phyloP scores from a whole-genome alignment of 371 early-diverging fungal species.

The Mucor saturninus region DNA sequence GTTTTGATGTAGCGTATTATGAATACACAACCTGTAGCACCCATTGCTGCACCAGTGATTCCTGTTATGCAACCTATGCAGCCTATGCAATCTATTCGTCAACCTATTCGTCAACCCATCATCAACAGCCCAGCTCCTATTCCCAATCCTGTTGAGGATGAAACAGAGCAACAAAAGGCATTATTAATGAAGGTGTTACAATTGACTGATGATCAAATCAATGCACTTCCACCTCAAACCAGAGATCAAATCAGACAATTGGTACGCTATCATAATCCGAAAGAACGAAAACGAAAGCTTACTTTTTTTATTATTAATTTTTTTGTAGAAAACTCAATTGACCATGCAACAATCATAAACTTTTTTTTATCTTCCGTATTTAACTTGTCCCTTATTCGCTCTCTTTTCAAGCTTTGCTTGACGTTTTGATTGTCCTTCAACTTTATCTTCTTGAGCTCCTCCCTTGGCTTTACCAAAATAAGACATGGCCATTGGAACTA shows the following conservation, averaged over 20 bases:
- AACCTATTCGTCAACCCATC: constrained; percentile 26
- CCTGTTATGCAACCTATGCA: constrained; percentile 16
- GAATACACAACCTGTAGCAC: constrained; percentile 23
- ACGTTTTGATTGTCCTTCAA: constrained; percentile 59
- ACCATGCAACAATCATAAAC: constrained; percentile 28
- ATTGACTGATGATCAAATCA: constrained; percentile 59
- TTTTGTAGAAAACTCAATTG: constrained; percentile 37
- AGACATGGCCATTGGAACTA: constrained; percentile 59
- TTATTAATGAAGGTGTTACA: constrained; percentile 59
- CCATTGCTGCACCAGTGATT: constrained; percentile 19
- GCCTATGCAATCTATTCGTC: neutral
- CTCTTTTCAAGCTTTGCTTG: constrained; percentile 67
- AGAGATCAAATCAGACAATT: constrained; percentile 58
- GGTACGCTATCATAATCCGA: constrained; percentile 30
- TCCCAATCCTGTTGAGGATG: constrained; percentile 28
- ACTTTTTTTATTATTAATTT: constrained; percentile 2
- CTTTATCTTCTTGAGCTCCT: constrained; percentile 18
- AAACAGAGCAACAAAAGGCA: constrained; percentile 52
- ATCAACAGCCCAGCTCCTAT: constrained; percentile 18
- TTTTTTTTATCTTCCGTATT: constrained; percentile 34
- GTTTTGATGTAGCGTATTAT: constrained; percentile 37
- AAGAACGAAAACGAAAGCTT: no score
- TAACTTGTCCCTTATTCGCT: constrained; percentile 55
- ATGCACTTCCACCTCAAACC: constrained; percentile 56
- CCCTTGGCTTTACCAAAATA: constrained; percentile 42